Percentiles rank a stretch among this genome's conserved stretches.
These are phyloP conservation scores for Pseudophaeomoniella oleicola DNA, from an alignment of 2,329 filamentous ascomycete species.

Conservation along the genomic window DNA sequence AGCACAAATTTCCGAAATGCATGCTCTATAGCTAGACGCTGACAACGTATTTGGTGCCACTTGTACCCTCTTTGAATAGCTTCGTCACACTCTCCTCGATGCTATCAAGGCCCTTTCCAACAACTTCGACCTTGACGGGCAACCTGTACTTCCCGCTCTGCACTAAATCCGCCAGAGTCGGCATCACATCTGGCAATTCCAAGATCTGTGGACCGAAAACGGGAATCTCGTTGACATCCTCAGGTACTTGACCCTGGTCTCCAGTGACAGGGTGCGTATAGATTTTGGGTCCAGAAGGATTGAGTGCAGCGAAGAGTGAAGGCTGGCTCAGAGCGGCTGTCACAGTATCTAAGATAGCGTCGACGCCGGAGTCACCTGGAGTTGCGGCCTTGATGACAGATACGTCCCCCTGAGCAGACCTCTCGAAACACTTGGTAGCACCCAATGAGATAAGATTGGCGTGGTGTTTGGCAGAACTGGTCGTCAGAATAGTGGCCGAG, in stretches of 20 bases:
- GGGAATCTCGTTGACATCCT: conserved; percentile 11
- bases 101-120: conserved; percentile 13
- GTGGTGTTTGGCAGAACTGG: conserved; percentile 17
- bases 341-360: conserved; percentile 21
- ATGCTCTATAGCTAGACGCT: conserved; percentile 1
- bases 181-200: conserved; percentile 10
- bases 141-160: conserved; percentile 14
- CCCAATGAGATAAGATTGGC: conserved; percentile 10
- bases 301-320: conserved; percentile 14
- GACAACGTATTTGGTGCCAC: conserved; percentile 17
- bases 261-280: conserved; percentile 18
- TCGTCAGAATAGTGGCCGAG: conserved; percentile 15
- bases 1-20: too few species aligned
- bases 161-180: conserved; percentile 11
- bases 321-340: conserved; percentile 10
- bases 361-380: conserved; percentile 14
- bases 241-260: conserved; percentile 11
- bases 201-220: conserved; percentile 14
- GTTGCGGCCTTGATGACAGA: conserved; percentile 11
- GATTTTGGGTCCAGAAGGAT: conserved; percentile 13
- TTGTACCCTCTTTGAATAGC: conserved; percentile 13
- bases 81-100: conserved; percentile 13
- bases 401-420: conserved; percentile 6
- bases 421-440: conserved; percentile 9
- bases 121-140: conserved; percentile 14